Evolutionary conservation across 257 asterid genomes (phyloP).

Genomic region (Eucommia ulmoides): DNA sequence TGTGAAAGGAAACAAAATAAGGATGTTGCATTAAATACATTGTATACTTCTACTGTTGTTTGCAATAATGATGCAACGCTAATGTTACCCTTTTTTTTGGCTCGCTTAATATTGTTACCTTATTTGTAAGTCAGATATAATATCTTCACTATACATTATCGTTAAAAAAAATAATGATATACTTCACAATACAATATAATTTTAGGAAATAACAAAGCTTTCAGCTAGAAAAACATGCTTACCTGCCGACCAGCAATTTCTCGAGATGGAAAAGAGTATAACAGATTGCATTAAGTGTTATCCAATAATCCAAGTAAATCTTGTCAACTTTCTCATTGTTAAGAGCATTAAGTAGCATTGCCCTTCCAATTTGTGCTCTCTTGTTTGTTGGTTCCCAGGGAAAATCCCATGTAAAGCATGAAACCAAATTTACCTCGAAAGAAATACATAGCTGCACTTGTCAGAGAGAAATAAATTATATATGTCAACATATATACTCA

Average conservation of each 20-base stretch:
- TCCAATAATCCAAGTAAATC: conserved; percentile 52
- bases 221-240: conserved; percentile 6
- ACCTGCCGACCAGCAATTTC: conserved; percentile 70
- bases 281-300: conserved; percentile 75
- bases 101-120: no score
- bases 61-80: no score
- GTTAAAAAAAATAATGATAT: no score
- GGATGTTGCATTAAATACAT: no score
- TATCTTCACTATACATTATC: neutral
- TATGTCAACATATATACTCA: no score
- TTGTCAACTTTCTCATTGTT: conserved; percentile 43
- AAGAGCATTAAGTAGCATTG: no score
- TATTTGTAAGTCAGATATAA: neutral
- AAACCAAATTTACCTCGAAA: conserved; percentile 83
- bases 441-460: no score
- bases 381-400: conserved; percentile 51
- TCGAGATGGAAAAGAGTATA: conserved; percentile 60
- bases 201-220: neutral
- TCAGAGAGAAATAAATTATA: no score
- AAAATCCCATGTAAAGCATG: conserved; percentile 75
- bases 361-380: conserved; percentile 33
- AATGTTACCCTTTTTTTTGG: neutral
- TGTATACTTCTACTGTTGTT: no score
- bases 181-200: no score
- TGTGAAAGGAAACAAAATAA: no score